Evolutionary conservation across 2,329 filamentous ascomycete species (phyloP).

Genomic region (Fusarium sp.): DNA sequence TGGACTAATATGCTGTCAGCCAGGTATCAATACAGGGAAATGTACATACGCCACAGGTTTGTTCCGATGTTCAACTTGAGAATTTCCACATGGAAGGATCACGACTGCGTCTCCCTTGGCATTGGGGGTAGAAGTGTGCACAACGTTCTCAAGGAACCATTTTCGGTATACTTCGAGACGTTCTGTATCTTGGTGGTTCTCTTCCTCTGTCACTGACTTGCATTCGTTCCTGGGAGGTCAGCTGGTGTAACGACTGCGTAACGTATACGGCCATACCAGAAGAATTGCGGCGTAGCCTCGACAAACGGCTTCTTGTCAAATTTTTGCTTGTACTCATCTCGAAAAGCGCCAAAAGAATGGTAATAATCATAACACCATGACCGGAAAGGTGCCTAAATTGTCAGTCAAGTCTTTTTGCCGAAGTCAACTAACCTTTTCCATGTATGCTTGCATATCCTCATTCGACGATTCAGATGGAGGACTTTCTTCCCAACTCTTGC

Average conservation of each 20-base stretch:
- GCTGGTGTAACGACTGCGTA: not conserved
- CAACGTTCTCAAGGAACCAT: conserved; percentile 47
- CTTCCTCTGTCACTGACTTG: conserved; percentile 1
- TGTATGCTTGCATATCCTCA: conserved; percentile 38
- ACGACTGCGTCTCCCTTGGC: conserved; percentile 38
- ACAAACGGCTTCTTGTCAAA: conserved; percentile 40
- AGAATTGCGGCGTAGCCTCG: conserved; percentile 42
- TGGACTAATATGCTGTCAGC: conserved; percentile 38
- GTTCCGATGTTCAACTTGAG: conserved; percentile 40
- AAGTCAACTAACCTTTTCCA: conserved; percentile 41
- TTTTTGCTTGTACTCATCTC: conserved; percentile 35
- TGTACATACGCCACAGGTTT: conserved; percentile 40
- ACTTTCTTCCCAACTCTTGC: conserved; percentile 27
- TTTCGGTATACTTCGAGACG: conserved; percentile 43
- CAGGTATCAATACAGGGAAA: conserved; percentile 1
- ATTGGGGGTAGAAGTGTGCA: conserved; percentile 26
- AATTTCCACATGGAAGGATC: conserved; percentile 41
- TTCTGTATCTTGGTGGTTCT: conserved; percentile 13
- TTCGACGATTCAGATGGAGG: conserved; percentile 4
- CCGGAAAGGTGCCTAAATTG: conserved; percentile 42
- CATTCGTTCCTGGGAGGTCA: conserved; percentile 36
- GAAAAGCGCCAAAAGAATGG: conserved; percentile 44
- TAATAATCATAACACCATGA: conserved; percentile 48
- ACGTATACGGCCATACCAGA: conserved; percentile 40
- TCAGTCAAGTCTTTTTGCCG: not conserved